phyloP scores from a whole-genome alignment of 2,329 filamentous ascomycete species.

The Pseudocercospora eumusae region DNA sequence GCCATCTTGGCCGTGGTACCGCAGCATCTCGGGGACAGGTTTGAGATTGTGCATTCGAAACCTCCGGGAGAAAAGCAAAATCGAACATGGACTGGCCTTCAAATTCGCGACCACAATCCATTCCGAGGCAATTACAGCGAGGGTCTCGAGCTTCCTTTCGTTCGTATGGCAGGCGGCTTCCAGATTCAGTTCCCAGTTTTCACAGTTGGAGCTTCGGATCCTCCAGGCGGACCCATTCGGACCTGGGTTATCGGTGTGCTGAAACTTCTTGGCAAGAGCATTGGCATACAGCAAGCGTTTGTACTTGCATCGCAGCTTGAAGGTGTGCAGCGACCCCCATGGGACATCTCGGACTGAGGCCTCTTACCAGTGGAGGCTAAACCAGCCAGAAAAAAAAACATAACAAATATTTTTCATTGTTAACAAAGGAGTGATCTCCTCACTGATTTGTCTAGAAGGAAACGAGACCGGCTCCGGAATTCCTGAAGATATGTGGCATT shows the following conservation, averaged over 20 bases:
- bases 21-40: constrained; percentile 17
- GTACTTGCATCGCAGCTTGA: constrained; percentile 21
- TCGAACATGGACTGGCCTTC: constrained; percentile 8
- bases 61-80: constrained; percentile 1
- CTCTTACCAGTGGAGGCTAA: constrained; percentile 7
- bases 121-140: constrained; percentile 16
- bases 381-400: too few species aligned
- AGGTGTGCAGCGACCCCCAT: constrained; percentile 9
- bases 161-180: constrained; percentile 23
- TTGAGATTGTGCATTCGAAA: constrained; percentile 13
- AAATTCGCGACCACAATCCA: constrained; percentile 18
- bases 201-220: constrained; percentile 22
- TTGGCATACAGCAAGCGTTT: constrained; percentile 21
- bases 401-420: background rate
- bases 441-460: constrained; percentile 19
- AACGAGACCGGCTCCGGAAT: constrained; percentile 21
- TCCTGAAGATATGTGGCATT: constrained; percentile 24
- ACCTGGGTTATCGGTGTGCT: constrained; percentile 20
- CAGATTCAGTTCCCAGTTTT: constrained; percentile 22
- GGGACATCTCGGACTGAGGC: constrained; percentile 8
- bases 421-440: constrained; percentile 9
- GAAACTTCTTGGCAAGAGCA: constrained; percentile 15
- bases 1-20: constrained; percentile 20
- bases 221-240: constrained; percentile 18
- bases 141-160: constrained; percentile 13